phyloP scores from a whole-genome alignment of 345 rosid species.

The Salix brachista region DNA sequence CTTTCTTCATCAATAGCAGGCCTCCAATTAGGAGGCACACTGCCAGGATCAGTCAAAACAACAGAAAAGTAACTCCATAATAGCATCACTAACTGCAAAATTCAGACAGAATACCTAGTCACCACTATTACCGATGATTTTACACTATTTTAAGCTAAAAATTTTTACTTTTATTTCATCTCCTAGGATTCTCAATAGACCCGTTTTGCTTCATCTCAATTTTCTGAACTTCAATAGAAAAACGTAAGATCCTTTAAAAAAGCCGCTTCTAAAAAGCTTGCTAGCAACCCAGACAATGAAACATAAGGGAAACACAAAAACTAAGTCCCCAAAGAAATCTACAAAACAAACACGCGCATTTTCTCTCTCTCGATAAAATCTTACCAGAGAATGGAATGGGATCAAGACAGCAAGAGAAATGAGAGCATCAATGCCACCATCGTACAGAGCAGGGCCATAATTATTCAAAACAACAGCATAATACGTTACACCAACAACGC shows the following conservation, averaged over 20 bases:
- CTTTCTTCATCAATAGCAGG: conserved; percentile 69
- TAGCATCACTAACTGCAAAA: conserved; percentile 79
- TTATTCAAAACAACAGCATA: conserved; percentile 85
- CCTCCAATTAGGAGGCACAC: conserved; percentile 91
- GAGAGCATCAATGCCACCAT: conserved; percentile 62
- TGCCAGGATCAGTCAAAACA: conserved; percentile 92
- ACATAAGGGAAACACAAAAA: not conserved
- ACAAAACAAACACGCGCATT: not conserved
- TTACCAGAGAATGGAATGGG: conserved; percentile 81
- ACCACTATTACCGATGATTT: not conserved
- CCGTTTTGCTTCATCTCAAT: not conserved
- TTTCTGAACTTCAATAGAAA: not conserved
- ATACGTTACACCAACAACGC: conserved; percentile 87
- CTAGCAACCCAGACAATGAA: not conserved
- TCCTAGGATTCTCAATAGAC: not conserved
- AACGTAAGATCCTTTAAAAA: not conserved
- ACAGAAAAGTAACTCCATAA: conserved; percentile 95
- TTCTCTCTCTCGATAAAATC: conserved; percentile 1
- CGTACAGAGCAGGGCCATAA: conserved; percentile 71
- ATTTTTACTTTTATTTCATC: not conserved
- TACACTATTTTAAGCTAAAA: not conserved
- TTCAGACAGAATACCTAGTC: conserved; percentile 8
- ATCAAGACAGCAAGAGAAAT: conserved; percentile 51
- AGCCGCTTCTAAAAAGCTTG: not conserved
- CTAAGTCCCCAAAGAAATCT: not conserved